Evolutionary conservation across 768 basidiomycete species (phyloP).

Genomic region (Amylocystis lapponica): DNA sequence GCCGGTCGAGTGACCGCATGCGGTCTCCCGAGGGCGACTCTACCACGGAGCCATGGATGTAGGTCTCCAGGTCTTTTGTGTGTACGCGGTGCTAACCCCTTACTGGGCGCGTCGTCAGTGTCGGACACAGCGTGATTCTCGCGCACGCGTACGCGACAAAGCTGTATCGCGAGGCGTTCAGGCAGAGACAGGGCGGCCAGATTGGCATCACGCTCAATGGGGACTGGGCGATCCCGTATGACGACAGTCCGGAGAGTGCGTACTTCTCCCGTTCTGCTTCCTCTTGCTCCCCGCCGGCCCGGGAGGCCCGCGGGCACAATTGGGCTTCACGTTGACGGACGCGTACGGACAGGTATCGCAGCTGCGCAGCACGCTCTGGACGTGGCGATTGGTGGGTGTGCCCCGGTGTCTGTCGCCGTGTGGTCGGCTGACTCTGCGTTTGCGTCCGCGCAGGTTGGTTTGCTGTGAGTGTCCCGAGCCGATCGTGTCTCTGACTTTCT

Average conservation of each 20-base stretch:
- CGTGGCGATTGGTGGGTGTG: constrained; percentile 56
- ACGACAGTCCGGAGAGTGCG: constrained; percentile 63
- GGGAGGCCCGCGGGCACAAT: neutral
- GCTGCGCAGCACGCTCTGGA: constrained; percentile 71
- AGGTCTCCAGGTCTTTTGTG: constrained; percentile 27
- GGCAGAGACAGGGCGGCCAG: constrained; percentile 52
- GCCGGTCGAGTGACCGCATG: constrained; percentile 57
- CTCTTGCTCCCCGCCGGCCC: neutral
- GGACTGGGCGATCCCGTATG: constrained; percentile 71
- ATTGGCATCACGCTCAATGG: constrained; percentile 81
- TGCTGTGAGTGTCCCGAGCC: constrained; percentile 30
- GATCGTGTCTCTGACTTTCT: constrained; percentile 9
- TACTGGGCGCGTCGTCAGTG: constrained; percentile 31
- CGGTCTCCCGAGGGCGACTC: constrained; percentile 58
- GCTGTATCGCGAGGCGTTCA: constrained; percentile 62
- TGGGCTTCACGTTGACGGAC: neutral
- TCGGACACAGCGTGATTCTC: constrained; percentile 61
- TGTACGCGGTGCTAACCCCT: no score
- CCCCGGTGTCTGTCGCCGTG: constrained; percentile 6
- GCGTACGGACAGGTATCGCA: constrained; percentile 42
- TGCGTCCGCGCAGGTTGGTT: constrained; percentile 42
- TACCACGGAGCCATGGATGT: constrained; percentile 68
- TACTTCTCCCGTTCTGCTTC: constrained; percentile 5
- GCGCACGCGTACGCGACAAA: constrained; percentile 66
- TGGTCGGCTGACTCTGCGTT: constrained; percentile 7